A percentile compares a stretch with the other conserved stretches of the same genome.
These are phyloP conservation scores for Cynara cardunculus DNA, from an alignment of 129 eudicot species.

Conservation along the genomic window DNA sequence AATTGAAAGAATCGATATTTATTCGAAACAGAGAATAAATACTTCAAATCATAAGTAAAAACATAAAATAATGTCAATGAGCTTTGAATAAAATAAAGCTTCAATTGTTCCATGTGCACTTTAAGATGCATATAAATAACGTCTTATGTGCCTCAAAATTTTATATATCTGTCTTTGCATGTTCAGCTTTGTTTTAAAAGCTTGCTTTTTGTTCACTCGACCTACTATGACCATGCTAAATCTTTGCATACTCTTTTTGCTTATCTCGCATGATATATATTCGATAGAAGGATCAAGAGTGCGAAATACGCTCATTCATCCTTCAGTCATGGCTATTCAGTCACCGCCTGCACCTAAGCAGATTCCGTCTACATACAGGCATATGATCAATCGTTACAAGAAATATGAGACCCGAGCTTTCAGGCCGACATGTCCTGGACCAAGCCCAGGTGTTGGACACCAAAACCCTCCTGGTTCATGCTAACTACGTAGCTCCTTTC, in stretches of 20 bases:
- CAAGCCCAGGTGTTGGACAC: conserved; percentile 39
- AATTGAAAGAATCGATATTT: not conserved
- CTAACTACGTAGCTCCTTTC: not conserved
- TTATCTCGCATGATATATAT: not conserved
- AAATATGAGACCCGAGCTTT: conserved; percentile 20
- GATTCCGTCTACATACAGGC: not conserved
- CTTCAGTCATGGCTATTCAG: not conserved
- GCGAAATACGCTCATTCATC: not conserved
- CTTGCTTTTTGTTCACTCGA: not conserved
- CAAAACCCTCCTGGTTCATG: conserved; percentile 23
- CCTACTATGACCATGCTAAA: not conserved
- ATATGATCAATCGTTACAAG: conserved; percentile 13
- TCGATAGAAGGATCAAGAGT: conserved; percentile 1
- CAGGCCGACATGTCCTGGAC: conserved; percentile 46
- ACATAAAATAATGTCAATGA: not conserved
- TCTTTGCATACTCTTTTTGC: not conserved
- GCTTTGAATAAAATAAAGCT: not conserved
- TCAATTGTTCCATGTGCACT: not conserved
- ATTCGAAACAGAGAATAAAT: not conserved
- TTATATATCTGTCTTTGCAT: not conserved
- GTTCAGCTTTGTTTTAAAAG: not conserved
- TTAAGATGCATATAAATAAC: not conserved
- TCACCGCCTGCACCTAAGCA: not conserved
- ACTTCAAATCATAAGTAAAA: not conserved
- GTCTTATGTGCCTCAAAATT: not conserved